Evolutionary conservation across 169 alveolate genomes (phyloP).

Genomic region (Eimeria brunetti): DNA sequence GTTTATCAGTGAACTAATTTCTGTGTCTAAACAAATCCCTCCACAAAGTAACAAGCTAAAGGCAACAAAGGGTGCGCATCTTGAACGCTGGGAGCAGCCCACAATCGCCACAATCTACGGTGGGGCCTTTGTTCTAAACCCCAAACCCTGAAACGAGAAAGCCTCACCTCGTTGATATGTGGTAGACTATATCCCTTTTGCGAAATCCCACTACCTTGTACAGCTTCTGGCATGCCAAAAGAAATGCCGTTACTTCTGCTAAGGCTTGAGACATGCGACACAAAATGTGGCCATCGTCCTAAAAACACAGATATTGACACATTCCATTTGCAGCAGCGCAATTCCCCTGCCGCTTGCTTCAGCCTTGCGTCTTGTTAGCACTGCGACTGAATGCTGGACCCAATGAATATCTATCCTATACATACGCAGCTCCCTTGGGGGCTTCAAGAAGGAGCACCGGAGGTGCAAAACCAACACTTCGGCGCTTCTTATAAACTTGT

Average conservation of each 20-base stretch:
- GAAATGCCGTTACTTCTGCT: constrained; percentile 43
- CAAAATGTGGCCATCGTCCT: constrained; percentile 80
- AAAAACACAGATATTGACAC: not conserved
- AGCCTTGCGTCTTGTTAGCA: not conserved
- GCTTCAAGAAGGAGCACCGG: not conserved
- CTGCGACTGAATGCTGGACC: not conserved
- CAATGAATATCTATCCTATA: not conserved
- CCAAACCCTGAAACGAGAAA: not conserved
- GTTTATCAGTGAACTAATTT: too few relatives aligned
- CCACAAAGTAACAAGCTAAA: too few relatives aligned
- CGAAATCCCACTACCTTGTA: constrained; percentile 40
- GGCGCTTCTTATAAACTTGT: too few relatives aligned
- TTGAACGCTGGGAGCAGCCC: not conserved
- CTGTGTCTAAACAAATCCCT: too few relatives aligned
- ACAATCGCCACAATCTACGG: not conserved
- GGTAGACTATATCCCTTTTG: not conserved
- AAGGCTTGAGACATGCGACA: constrained; percentile 49
- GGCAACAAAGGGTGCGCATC: too few relatives aligned
- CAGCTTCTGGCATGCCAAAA: constrained; percentile 17
- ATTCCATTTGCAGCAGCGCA: not conserved
- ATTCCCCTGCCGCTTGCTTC: not conserved
- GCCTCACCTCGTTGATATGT: constrained; percentile 30
- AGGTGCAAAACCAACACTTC: too few relatives aligned
- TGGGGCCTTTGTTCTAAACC: too few relatives aligned
- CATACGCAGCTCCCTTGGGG: not conserved